Conservation (phyloP, 208 protist species). For the Entamoeba moshkovskii region DNA sequence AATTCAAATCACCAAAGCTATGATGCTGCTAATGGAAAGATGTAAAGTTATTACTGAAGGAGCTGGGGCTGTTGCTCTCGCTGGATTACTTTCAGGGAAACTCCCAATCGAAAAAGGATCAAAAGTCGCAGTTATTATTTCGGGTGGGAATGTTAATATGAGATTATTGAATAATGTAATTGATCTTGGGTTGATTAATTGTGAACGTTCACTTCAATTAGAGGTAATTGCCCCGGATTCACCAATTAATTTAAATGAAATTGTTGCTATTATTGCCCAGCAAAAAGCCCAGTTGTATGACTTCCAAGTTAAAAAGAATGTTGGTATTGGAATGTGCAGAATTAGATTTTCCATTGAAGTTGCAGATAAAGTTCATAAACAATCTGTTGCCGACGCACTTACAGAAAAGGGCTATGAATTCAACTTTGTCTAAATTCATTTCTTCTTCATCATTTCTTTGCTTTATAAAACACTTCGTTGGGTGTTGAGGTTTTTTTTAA, state of each 20-base stretch:
- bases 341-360: background rate
- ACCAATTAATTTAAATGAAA: background rate
- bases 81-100: background rate
- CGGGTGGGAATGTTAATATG: background rate
- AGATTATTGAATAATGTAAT: background rate
- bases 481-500: too few species aligned
- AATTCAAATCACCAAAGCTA: background rate
- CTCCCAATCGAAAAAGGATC: background rate
- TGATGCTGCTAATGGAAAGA: background rate
- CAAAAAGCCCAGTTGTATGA: background rate
- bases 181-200: background rate
- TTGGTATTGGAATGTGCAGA: background rate
- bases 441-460: too few species aligned
- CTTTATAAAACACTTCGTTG: too few species aligned
- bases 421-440: background rate
- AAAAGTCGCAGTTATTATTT: background rate
- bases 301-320: background rate
- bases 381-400: background rate
- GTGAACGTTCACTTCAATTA: background rate
- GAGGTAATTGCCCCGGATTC: background rate
- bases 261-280: background rate
- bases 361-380: background rate
- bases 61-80: background rate
- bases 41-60: constrained; percentile 12
- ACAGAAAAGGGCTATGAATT: background rate